Conservation (phyloP, 1,284 basidiomycete genomes). For the Gymnopus androsaceus region DNA sequence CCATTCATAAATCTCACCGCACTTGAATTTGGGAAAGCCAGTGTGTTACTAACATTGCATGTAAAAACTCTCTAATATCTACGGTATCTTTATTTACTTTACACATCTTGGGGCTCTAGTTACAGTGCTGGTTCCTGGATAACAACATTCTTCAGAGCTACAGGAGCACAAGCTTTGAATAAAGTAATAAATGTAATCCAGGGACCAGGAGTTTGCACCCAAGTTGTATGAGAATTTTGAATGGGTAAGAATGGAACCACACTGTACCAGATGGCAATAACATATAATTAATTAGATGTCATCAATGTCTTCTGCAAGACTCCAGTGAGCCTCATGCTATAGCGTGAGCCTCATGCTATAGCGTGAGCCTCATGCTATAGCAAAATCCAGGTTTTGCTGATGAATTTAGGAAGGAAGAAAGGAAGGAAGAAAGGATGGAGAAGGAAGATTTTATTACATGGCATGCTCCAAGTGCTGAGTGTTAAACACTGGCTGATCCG, state of each 20-base stretch:
- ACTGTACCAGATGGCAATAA: too few relatives aligned
- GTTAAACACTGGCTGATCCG: too few relatives aligned
- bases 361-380: too few relatives aligned
- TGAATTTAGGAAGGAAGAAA: too few relatives aligned
- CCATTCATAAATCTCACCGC: slow-evolving; percentile 94
- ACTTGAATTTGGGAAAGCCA: slow-evolving; percentile 98
- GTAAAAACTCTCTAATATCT: not conserved
- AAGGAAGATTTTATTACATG: too few relatives aligned
- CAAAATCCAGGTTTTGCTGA: too few relatives aligned
- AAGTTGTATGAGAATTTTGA: slow-evolving; percentile 88
- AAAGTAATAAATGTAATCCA: slow-evolving; percentile 91
- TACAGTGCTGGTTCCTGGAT: slow-evolving; percentile 88
- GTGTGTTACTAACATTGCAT: slow-evolving; percentile 83
- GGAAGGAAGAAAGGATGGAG: too few relatives aligned
- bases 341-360: too few relatives aligned
- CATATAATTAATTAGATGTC: too few relatives aligned
- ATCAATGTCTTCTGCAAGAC: too few relatives aligned
- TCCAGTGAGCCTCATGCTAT: too few relatives aligned
- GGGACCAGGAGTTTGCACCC: slow-evolving; percentile 87
- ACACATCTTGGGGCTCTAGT: slow-evolving; percentile 91
- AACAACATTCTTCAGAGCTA: slow-evolving; percentile 84
- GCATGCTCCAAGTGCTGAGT: too few relatives aligned
- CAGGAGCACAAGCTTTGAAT: slow-evolving; percentile 79
- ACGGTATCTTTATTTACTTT: slow-evolving; percentile 18
- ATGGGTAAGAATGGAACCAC: slow-evolving; percentile 52